These are phyloP conservation scores for Saccharomyces hybrid DNA, from an alignment of 1,139 yeast genomes.

Conservation along the genomic window DNA sequence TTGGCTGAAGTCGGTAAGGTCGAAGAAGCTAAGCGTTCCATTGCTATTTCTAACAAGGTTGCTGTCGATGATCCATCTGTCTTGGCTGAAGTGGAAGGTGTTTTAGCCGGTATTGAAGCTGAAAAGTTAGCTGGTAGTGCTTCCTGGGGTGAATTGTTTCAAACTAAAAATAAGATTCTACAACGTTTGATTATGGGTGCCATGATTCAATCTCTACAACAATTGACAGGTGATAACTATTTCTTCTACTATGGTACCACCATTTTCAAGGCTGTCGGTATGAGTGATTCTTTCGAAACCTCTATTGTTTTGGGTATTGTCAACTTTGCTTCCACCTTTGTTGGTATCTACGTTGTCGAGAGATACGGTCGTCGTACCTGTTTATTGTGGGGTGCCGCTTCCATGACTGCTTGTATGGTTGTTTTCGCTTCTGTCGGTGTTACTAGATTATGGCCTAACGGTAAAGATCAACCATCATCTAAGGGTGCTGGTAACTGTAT, in stretches of 20 bases:
- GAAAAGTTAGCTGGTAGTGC: slow-evolving; percentile 56
- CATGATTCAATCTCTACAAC: slow-evolving; percentile 58
- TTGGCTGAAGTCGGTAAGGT: slow-evolving; percentile 46
- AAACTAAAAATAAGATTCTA: slow-evolving; percentile 48
- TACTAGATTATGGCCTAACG: slow-evolving; percentile 45
- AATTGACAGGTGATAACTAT: slow-evolving; percentile 68
- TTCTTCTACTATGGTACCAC: slow-evolving; percentile 75
- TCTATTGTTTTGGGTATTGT: slow-evolving; percentile 69
- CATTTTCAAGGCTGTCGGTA: slow-evolving; percentile 65
- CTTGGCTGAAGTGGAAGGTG: slow-evolving; percentile 49
- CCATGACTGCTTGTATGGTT: slow-evolving; percentile 56
- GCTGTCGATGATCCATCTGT: slow-evolving; percentile 51
- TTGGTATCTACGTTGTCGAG: slow-evolving; percentile 58
- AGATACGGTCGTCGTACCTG: slow-evolving; percentile 60
- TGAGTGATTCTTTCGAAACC: slow-evolving; percentile 64
- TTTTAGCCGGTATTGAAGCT: slow-evolving; percentile 55
- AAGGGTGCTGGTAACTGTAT: slow-evolving; percentile 61
- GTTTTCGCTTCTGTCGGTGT: slow-evolving; percentile 63
- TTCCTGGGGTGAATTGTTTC: slow-evolving; percentile 50
- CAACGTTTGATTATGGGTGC: slow-evolving; percentile 58
- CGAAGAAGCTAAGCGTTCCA: slow-evolving; percentile 52
- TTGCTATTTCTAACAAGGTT: slow-evolving; percentile 52
- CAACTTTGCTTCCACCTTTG: slow-evolving; percentile 65
- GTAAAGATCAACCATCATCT: slow-evolving; percentile 19
- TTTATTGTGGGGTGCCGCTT: slow-evolving; percentile 52